Evolutionary conservation across 352 stramenopile species (phyloP), one percentile per base, ranked within the genome.

Genomic region (Phytopythium oedochilum): DNA sequence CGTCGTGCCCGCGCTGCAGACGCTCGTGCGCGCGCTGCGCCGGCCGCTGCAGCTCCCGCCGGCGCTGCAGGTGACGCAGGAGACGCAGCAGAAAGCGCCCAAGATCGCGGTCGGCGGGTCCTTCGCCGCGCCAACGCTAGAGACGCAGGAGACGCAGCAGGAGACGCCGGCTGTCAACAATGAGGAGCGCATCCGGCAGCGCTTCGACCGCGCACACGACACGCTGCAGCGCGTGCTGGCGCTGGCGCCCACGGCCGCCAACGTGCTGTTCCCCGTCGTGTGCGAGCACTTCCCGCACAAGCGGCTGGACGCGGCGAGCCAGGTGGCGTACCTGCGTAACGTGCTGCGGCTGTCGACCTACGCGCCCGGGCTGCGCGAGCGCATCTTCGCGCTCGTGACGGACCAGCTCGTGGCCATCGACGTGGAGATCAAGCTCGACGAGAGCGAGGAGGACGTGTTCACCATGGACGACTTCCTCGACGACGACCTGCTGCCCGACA

Each of bases 341-440:
- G 59, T 92, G 28, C 62, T 94, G 15, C 61, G 73, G n/a, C 58
- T 94, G 14, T 85, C 76, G 8, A 77, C 59, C 15, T 91, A 92
- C 51, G 67, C 86, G 18, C 59, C 78, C 15, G 76, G 75, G 7
- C 60, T 96, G 6, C 78, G 88, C 36, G 85, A 96, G 52, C 85
- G 84, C 42, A 76, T 94, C n/a, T 75, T 96, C 14, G 79, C 64
- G 12, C 61, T 96, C n/a, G 73, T 95, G 46, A 77, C 94, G 20
- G 87, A 96, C 52, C 79, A 86, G 43, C 66, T 96, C 7, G 86
- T 95, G 35, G 73, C 78, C 10, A 88, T 96, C 14, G 87, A 96
- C 57, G 86, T 96, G 25, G 87, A 96, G 52, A 96, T 96, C 56
- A 89, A 90, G 54, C 55, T 96, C 22, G 87, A 96, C 29, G 83